Conservation (phyloP, 2,329 filamentous ascomycete genomes). For the Teratosphaeriaceae sp. region DNA sequence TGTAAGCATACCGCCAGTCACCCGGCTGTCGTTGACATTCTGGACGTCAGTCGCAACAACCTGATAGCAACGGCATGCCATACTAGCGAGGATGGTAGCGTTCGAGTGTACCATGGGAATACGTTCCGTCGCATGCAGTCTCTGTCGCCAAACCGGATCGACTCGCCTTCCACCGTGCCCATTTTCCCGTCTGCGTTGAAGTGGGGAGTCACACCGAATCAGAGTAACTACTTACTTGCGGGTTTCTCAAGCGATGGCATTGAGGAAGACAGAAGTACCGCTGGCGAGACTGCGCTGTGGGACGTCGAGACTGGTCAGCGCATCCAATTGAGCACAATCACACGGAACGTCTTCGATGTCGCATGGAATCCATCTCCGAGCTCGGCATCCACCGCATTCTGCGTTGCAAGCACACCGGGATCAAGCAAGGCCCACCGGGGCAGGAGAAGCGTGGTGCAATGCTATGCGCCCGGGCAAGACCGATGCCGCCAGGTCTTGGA, state of each 20-base stretch:
- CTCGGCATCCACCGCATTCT: constrained; percentile 38
- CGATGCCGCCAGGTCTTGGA: constrained; percentile 34
- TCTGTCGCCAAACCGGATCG: constrained; percentile 15
- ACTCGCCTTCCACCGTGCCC: constrained; percentile 18
- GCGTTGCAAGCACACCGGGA: constrained; percentile 43
- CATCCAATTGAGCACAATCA: constrained; percentile 39
- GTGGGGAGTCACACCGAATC: constrained; percentile 38
- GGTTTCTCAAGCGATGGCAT: constrained; percentile 43
- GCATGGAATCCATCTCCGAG: constrained; percentile 47
- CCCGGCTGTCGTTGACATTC: constrained; percentile 43
- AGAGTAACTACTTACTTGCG: constrained; percentile 43
- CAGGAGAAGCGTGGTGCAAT: constrained; percentile 45
- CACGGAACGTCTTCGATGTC: constrained; percentile 52
- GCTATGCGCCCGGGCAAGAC: constrained; percentile 41
- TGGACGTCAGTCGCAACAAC: constrained; percentile 38
- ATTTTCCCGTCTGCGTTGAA: constrained; percentile 41
- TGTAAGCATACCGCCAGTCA: constrained; percentile 33
- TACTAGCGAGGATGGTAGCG: constrained; percentile 10
- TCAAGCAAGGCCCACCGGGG: constrained; percentile 30
- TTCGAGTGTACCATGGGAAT: constrained; percentile 14
- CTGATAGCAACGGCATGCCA: constrained; percentile 45
- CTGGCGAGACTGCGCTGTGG: constrained; percentile 51
- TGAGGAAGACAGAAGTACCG: constrained; percentile 32
- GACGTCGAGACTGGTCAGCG: constrained; percentile 37
- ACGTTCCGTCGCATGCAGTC: neutral